Base-by-base conservation (phyloP, 306 rosid genomes). In the Amphicarpaea edgeworthii region DNA sequence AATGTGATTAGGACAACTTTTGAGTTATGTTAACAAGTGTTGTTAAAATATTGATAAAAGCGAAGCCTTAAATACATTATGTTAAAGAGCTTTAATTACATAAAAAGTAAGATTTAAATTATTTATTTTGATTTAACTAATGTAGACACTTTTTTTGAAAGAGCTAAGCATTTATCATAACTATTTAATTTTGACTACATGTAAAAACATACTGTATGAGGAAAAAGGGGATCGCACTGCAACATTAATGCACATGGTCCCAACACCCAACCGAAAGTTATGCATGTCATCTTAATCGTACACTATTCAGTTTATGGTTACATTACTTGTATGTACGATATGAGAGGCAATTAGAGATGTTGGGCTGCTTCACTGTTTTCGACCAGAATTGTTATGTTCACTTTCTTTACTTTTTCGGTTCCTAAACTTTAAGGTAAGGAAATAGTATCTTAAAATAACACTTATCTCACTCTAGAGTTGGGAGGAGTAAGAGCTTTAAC, bases 251-350 rank as follows among this genome's bases (percentile, higher is more conserved):
- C 66, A 30, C 2, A 41, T 58, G 76, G 68, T 68, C 70, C 62
- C 76, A 45, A 66, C 51, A 30, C 15, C 28, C 12, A 55, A 68
- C 68, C 21, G 28, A 43, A 57, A 68, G 40, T 68, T 41, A 68
- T 30, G 55, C 40, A 14, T 19, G 73, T 14, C 40, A 43, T 57
- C 40, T 28, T 5, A 76, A 38, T 38, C 0, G 43, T 51, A 76
- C 80, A 65, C 34, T 6, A 51, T 65, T 66, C 80, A 37, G 73
- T 53, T 76, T 53, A 40, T 34, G 40, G 80, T 17, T 50, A 7
- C 58, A 19, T 47, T n/a, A 47, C 54, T 66, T 40, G 34, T 51
- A 55, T 55, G 23, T n/a, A 76, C 32, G 7, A 19, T 9, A 10
- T 19, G 9, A 55, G 11, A 28, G 26, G 55, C 70, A 57, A n/a